Base-by-base conservation (phyloP, 768 basidiomycete genomes). In the Amanita pallidorosea region DNA sequence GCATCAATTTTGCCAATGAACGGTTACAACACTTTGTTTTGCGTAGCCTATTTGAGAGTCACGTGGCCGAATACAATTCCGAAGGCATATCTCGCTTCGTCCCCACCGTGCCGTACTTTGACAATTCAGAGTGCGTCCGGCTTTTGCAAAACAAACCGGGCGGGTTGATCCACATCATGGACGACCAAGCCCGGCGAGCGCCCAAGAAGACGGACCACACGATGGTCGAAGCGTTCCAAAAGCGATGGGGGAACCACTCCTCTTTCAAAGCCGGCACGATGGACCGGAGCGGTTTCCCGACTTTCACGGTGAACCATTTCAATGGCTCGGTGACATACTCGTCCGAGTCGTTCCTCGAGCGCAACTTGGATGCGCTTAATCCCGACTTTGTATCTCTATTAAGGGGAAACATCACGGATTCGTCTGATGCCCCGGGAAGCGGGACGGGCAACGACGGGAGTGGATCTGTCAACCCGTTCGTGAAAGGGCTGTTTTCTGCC, bases 1-100 rank as follows among this genome's bases (percentile, higher is more conserved):
- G 88, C 65, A 76, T 97, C 72, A 99, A 98, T 68, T 94, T 91
- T 58, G 92, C 94, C 53, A 93, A 93, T 59, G 96, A 99, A 63
- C 82, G 89, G 1, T 65, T 97, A 15, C 91, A 94, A 47, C 73
- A 81, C 56, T 96, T 87, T 72, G 73, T 85, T 8, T 83, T 92
- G 63, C 81, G 81, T 49, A 73, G 76, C 8, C 69, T 94, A 2
- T 94, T 93, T 63, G 90, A 93, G 64, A 72, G 72, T 7, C 83
- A 91, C 55, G 78, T 85, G 15, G 80, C 78, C 51, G 92, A 98
- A 65, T 94, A 94, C 67, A 76, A 74, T 53, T 73, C 77, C 25
- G 93, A 97, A 62, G 89, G 85, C 20, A 81, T 98, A 56, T 69
- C 81, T 1, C 74, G 72, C 2, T 74, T 79, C 49, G 76, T 87